Conservation (phyloP, 1,284 basidiomycete genomes). For the Cryptococcus floricola region DNA sequence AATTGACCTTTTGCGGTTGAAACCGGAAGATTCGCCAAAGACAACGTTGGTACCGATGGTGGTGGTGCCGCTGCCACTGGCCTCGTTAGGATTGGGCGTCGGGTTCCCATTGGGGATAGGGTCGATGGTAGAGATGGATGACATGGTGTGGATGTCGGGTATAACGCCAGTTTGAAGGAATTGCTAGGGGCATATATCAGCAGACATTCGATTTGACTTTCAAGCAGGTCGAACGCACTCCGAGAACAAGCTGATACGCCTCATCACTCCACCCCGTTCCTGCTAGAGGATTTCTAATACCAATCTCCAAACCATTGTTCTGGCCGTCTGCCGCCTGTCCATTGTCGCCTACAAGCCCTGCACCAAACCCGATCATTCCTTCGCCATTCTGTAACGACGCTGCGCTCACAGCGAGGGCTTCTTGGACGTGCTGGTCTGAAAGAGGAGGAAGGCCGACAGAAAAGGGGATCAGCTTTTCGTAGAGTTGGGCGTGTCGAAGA, state of each 20-base stretch:
- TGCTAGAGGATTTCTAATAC: conserved; percentile 39
- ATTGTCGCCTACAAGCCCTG: conserved; percentile 1
- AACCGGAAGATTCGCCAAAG: conserved; percentile 26
- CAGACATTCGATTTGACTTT: conserved; percentile 11
- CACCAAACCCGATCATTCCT: conserved; percentile 15
- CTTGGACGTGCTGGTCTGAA: conserved; percentile 60
- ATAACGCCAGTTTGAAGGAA: conserved; percentile 29
- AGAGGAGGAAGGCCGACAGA: conserved; percentile 68
- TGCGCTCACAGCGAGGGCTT: conserved; percentile 40
- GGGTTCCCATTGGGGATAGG: background rate
- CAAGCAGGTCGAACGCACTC: conserved; percentile 18
- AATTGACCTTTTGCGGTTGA: conserved; percentile 33
- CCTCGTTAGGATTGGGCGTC: conserved; percentile 1
- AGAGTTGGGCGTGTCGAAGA: conserved; percentile 82
- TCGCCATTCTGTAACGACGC: conserved; percentile 17
- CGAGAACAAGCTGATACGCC: conserved; percentile 36
- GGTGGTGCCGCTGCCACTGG: conserved; percentile 6
- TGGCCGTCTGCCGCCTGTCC: conserved; percentile 1
- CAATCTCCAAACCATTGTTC: conserved; percentile 7
- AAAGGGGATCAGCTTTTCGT: conserved; percentile 59
- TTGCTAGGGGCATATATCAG: conserved; percentile 13
- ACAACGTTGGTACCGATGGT: conserved; percentile 36
- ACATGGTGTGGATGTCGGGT: conserved; percentile 23
- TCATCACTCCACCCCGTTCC: conserved; percentile 46
- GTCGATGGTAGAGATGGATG: background rate